These are phyloP conservation scores for Musa balbisiana DNA, from an alignment of 202 grass and related monocot genomes.

Conservation along the genomic window DNA sequence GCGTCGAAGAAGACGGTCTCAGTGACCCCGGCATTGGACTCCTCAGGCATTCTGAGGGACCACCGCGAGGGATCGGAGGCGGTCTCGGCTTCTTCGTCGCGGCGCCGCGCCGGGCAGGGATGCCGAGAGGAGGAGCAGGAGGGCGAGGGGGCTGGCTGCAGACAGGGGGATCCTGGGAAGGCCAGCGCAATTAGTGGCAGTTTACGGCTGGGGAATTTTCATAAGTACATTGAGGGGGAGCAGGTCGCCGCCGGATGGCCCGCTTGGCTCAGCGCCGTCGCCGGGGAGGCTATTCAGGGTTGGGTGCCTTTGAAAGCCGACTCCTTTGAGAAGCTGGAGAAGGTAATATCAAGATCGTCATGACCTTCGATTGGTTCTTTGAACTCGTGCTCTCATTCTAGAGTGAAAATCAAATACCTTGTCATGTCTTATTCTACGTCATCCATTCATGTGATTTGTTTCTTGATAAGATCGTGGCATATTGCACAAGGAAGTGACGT, in stretches of 20 bases:
- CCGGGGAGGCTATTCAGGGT: slow-evolving; percentile 88
- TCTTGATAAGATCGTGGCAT: background rate
- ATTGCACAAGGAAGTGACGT: background rate
- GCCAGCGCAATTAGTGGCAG: background rate
- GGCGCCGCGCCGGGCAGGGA: slow-evolving; percentile 12
- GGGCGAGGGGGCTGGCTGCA: background rate
- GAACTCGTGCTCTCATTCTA: background rate
- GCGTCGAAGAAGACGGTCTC: slow-evolving; percentile 71
- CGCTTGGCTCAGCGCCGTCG: slow-evolving; percentile 74
- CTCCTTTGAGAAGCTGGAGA: slow-evolving; percentile 54
- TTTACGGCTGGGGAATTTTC: slow-evolving; percentile 59
- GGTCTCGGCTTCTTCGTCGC: slow-evolving; percentile 8
- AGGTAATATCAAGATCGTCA: slow-evolving; percentile 26
- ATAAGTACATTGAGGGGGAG: slow-evolving; percentile 77
- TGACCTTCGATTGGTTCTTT: background rate
- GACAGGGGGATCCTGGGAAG: slow-evolving; percentile 24
- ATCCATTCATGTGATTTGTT: background rate
- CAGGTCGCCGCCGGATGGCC: slow-evolving; percentile 95
- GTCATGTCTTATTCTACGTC: background rate
- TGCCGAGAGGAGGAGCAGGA: slow-evolving; percentile 39
- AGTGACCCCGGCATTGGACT: slow-evolving; percentile 57
- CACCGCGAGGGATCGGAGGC: slow-evolving; percentile 7
- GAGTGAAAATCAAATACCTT: background rate
- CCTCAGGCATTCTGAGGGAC: slow-evolving; percentile 35
- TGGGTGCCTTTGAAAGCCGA: slow-evolving; percentile 82